These are phyloP conservation scores for Calonectria hawksworthii DNA, from an alignment of 2,329 filamentous ascomycete genomes.

Conservation along the genomic window DNA sequence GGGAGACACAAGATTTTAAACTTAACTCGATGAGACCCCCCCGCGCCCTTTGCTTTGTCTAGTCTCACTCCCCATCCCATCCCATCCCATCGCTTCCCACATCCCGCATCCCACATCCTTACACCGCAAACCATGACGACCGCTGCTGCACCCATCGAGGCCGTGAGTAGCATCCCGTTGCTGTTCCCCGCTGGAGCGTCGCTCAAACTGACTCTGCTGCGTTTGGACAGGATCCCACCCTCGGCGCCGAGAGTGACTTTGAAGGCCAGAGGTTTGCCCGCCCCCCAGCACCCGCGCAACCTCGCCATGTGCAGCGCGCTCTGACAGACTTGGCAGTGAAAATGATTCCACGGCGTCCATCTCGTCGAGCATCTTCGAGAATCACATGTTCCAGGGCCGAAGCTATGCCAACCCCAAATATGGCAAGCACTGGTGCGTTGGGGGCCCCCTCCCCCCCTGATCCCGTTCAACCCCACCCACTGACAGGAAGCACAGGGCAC, in stretches of 20 bases:
- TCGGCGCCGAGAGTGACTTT: conserved; percentile 29
- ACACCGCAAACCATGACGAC: not conserved
- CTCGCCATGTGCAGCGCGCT: no score
- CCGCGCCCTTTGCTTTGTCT: not conserved
- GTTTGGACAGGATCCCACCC: conserved; percentile 25
- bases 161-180: not conserved
- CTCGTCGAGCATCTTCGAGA: conserved; percentile 41
- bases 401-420: conserved; percentile 43
- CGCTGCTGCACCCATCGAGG: not conserved
- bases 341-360: conserved; percentile 38
- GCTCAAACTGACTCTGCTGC: not conserved
- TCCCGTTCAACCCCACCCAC: not conserved
- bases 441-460: not conserved
- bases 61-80: not conserved
- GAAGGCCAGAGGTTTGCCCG: conserved; percentile 17
- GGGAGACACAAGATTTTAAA: not conserved
- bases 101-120: not conserved
- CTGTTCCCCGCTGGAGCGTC: not conserved
- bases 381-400: conserved; percentile 38
- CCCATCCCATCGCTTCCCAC: not conserved
- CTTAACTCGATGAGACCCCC: not conserved
- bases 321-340: conserved; percentile 28
- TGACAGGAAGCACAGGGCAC: not conserved
- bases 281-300: accelerated
- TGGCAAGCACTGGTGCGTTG: conserved; percentile 39